Percentiles rank a stretch among this genome's conserved stretches.
Evolutionary conservation across 495 filamentous ascomycete species (phyloP).

Genomic region (Neurospora sp.): DNA sequence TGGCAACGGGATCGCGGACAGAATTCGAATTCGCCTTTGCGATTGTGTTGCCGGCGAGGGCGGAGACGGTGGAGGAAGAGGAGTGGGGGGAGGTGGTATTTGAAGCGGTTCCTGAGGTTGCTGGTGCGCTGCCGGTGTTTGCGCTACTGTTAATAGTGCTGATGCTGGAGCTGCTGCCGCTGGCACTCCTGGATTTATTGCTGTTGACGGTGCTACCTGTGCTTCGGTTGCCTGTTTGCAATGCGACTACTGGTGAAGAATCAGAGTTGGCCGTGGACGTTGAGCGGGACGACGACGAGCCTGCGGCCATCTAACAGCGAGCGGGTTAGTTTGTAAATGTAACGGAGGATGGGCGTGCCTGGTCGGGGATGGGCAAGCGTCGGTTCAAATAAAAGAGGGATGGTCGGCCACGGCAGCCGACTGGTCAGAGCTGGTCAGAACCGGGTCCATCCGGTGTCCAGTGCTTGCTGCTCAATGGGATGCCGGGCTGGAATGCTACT

Average conservation of each 20-base stretch:
- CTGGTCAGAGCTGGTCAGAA: background rate
- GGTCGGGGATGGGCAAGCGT: constrained; percentile 18
- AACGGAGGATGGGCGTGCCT: constrained; percentile 11
- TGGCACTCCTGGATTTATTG: background rate
- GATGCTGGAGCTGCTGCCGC: background rate
- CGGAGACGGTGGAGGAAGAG: background rate
- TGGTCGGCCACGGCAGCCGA: background rate
- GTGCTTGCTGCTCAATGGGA: background rate
- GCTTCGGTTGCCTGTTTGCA: constrained; percentile 7
- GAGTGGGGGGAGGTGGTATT: constrained; percentile 1
- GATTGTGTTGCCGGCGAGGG: background rate
- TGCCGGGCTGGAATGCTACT: background rate
- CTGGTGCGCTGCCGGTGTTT: background rate
- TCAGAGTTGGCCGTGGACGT: background rate
- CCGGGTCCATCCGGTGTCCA: background rate
- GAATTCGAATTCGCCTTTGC: background rate
- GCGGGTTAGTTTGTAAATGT: constrained; percentile 10
- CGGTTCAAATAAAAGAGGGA: constrained; percentile 26
- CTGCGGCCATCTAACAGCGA: constrained; percentile 31
- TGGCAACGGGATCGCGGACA: constrained; percentile 1
- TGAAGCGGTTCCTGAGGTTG: background rate
- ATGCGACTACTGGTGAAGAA: background rate
- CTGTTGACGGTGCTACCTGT: background rate
- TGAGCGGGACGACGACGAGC: constrained; percentile 19
- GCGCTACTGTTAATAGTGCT: background rate